These are phyloP conservation scores for Colletotrichum echinochloae DNA, from an alignment of 2,329 filamentous ascomycete genomes.

Conservation along the genomic window DNA sequence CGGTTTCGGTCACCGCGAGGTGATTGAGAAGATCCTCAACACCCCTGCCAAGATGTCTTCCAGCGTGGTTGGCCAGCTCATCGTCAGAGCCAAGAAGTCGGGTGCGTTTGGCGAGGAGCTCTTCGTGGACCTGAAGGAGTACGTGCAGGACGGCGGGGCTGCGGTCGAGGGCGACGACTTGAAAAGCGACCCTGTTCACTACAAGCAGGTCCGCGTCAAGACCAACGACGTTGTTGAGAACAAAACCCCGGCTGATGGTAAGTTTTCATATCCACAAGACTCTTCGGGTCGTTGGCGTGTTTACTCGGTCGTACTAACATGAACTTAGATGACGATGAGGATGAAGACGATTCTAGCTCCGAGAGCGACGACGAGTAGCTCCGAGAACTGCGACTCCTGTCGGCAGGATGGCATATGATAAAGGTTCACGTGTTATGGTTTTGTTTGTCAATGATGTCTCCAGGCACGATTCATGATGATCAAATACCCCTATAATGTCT, in stretches of 20 bases:
- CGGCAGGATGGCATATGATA: slow-evolving; percentile 3
- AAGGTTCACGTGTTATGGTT: slow-evolving; percentile 28
- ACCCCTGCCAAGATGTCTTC: slow-evolving; percentile 34
- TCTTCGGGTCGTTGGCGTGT: no score
- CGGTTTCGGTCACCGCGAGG: slow-evolving; percentile 36
- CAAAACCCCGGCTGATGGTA: slow-evolving; percentile 35
- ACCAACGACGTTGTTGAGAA: slow-evolving; percentile 15
- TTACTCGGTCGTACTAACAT: no score
- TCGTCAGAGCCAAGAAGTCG: slow-evolving; percentile 35
- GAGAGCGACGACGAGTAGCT: slow-evolving; percentile 38
- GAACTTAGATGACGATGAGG: slow-evolving; percentile 30
- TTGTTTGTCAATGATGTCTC: slow-evolving; percentile 29
- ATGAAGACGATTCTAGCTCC: slow-evolving; percentile 35
- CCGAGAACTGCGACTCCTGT: not conserved
- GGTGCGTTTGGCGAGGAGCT: slow-evolving; percentile 35
- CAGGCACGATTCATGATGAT: slow-evolving; percentile 35
- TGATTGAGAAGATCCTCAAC: slow-evolving; percentile 37
- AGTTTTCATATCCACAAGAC: not conserved
- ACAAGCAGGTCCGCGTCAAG: slow-evolving; percentile 33
- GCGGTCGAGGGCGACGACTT: slow-evolving; percentile 35
- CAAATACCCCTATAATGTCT: slow-evolving; percentile 38
- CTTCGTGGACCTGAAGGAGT: slow-evolving; percentile 34
- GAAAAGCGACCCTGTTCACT: slow-evolving; percentile 36
- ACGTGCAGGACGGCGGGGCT: slow-evolving; percentile 34
- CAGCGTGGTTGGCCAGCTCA: slow-evolving; percentile 31